Conservation (phyloP, 2,329 filamentous ascomycete genomes). For the Pseudogymnoascus sp. region DNA sequence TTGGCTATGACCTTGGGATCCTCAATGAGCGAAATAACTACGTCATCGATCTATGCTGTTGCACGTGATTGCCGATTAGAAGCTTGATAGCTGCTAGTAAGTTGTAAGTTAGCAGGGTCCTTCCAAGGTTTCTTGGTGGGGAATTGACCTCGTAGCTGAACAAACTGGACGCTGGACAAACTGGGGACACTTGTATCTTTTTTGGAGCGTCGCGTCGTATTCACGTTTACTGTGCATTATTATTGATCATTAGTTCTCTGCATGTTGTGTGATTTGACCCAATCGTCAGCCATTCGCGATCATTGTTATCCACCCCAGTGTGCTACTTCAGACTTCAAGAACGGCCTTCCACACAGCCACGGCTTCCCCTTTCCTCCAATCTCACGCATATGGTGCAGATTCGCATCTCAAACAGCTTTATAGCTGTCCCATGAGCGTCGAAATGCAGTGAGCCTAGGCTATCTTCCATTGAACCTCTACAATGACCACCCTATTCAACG, state of each 20-base stretch:
- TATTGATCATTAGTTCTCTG: neutral
- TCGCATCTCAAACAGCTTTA: neutral
- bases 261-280: neutral
- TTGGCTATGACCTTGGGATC: neutral
- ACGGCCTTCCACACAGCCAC: neutral
- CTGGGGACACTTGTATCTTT: neutral
- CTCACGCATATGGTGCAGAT: slow-evolving; percentile 1
- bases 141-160: neutral
- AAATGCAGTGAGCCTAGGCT: neutral
- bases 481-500: slow-evolving; percentile 20
- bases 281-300: neutral
- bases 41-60: neutral
- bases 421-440: neutral
- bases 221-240: neutral
- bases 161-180: neutral
- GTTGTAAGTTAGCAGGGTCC: slow-evolving; percentile 3
- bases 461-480: neutral
- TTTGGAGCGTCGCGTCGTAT: neutral
- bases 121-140: slow-evolving; percentile 5
- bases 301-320: neutral
- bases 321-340: neutral
- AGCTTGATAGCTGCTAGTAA: slow-evolving; percentile 6
- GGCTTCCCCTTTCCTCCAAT: neutral
- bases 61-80: neutral
- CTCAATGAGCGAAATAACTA: neutral